A percentile compares a stretch with the other conserved stretches of the same genome.
Conservation (phyloP, 2,329 filamentous ascomycete species). For the Botrytis porri region DNA sequence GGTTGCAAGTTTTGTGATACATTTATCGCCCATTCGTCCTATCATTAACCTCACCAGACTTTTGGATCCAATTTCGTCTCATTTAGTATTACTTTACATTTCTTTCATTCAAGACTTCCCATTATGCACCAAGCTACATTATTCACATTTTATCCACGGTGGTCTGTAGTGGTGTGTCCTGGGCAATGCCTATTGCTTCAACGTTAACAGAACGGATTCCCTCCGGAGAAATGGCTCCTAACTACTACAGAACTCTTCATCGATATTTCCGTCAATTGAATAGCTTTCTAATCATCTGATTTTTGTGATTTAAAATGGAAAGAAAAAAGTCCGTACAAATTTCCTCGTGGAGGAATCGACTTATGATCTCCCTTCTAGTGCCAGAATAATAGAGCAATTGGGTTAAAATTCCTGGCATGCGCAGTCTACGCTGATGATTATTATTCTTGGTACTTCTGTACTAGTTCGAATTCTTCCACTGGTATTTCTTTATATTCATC, state of each 20-base stretch:
- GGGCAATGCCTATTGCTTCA: neutral
- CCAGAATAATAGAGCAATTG: too few relatives aligned
- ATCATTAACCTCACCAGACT: neutral
- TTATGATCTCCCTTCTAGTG: too few relatives aligned
- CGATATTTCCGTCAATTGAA: neutral
- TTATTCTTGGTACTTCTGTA: neutral
- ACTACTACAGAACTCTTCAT: neutral
- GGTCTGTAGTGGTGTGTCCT: neutral
- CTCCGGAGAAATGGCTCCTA: neutral
- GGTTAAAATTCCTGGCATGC: neutral
- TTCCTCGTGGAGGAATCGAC: too few relatives aligned
- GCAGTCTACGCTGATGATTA: neutral
- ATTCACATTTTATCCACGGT: neutral
- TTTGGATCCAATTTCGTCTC: neutral
- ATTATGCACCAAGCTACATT: neutral
- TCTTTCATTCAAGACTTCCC: neutral
- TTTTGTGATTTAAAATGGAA: too few relatives aligned
- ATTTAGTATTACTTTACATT: neutral
- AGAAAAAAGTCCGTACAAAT: neutral
- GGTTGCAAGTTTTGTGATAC: neutral
- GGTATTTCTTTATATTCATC: neutral
- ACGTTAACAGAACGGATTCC: neutral
- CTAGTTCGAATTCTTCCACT: too few relatives aligned
- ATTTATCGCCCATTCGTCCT: neutral
- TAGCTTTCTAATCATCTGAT: neutral